These are phyloP conservation scores for Monosporozyma servazzii DNA, from an alignment of 805 yeast species.

Conservation along the genomic window DNA sequence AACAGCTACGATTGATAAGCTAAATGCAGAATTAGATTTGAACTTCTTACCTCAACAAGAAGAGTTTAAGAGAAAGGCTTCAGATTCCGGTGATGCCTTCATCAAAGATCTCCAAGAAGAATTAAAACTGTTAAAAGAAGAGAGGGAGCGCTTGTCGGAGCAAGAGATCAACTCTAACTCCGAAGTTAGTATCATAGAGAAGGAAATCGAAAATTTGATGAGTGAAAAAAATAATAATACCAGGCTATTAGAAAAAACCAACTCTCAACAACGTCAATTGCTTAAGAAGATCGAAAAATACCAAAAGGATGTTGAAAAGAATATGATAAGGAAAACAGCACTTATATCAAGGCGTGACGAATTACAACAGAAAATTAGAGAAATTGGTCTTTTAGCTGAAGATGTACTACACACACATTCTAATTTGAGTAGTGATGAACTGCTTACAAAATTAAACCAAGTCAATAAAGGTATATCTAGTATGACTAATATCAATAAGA, in stretches of 20 bases:
- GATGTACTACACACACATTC: conserved; percentile 55
- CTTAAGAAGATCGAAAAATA: conserved; percentile 50
- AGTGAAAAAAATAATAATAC: conserved; percentile 29
- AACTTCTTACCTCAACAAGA: conserved; percentile 45
- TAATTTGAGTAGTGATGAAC: conserved; percentile 38
- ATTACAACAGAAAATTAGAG: conserved; percentile 61
- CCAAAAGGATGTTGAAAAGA: conserved; percentile 56
- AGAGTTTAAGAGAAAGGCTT: conserved; percentile 28
- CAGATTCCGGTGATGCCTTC: conserved; percentile 10
- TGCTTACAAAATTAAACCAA: conserved; percentile 44
- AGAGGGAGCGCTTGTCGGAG: conserved; percentile 22
- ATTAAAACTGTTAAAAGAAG: conserved; percentile 17
- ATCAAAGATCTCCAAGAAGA: conserved; percentile 12
- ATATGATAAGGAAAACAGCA: conserved; percentile 51
- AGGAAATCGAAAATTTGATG: conserved; percentile 22
- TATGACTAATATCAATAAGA: conserved; percentile 74
- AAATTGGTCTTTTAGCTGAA: conserved; percentile 83
- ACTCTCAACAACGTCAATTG: conserved; percentile 46
- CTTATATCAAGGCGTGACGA: conserved; percentile 59
- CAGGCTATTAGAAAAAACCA: conserved; percentile 38
- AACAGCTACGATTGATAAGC: conserved; percentile 18
- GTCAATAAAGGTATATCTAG: conserved; percentile 50
- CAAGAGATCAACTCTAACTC: conserved; percentile 26
- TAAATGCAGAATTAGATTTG: conserved; percentile 50
- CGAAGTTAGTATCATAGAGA: conserved; percentile 24